Evolutionary conservation across 164 flowering plant genomes (phyloP), one percentile per base, ranked within the genome.

Genomic region (Platanus orientalis): DNA sequence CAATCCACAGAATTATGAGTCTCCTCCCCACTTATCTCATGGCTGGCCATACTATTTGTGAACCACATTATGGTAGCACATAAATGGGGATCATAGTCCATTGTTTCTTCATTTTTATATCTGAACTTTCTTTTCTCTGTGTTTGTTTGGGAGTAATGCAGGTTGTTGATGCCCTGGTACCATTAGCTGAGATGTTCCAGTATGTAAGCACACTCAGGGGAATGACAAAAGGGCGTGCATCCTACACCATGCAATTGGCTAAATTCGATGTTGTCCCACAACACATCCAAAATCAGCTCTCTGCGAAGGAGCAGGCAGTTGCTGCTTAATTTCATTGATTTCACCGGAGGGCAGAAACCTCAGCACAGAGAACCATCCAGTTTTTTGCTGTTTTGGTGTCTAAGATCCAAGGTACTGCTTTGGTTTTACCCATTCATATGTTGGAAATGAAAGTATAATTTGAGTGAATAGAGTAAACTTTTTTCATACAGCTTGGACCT

Each of bases 171-270:
- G 68, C 93, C 4, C 54, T 89, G 65, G 97, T 94, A 67, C 99
- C 99, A 4, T 70, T 94, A 45, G 96, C 94, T 23, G 99, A 94
- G 76, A 92, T 94, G 97, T 94, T 94, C 68, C 96, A 92, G 51
- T 92, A 94, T 55, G 97, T 89, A 6, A 94, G 97, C 62, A 86
- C 90, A 32, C 86, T 94, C 23, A 74, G 97, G 19, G 97, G 97
- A 23, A 89, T 89, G 96, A 89, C 97, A 26, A 91, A 91, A 74
- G 97, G 99, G 3, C 87, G 97, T 54, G 97, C 97, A 64, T 91
- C 99, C 53, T 94, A 94, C 80, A 78, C 83, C 19, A 94, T 94
- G 99, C 93, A 88, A 65, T 69, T 94, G 68, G 93, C 95, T 65
- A 84, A 86, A 76, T 94, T 91, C 32, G 97, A 94, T 57, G 96